A percentile compares a stretch with the other conserved stretches of the same genome.
Conservation (phyloP, 1,284 basidiomycete species). For the Ganoderma multipileum region DNA sequence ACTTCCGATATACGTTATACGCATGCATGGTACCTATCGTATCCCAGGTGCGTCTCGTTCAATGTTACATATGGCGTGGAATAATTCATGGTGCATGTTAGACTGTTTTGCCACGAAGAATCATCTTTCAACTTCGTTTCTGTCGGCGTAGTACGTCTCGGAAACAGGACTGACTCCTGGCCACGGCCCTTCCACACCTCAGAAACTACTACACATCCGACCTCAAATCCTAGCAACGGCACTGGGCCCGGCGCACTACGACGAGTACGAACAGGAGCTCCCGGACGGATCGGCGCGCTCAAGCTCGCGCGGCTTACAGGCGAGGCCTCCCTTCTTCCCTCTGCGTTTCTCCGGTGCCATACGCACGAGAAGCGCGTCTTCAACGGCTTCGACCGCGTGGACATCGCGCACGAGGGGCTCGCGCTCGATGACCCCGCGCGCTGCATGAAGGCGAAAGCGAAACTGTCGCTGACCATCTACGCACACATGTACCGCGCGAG, state of each 20-base stretch:
- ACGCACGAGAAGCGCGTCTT: not conserved
- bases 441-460: not conserved
- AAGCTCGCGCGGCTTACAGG: not conserved
- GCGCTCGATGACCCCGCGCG: not conserved
- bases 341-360: not conserved
- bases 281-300: not conserved
- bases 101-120: not conserved
- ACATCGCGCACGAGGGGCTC: not conserved
- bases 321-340: not conserved
- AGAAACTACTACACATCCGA: slow-evolving; percentile 1
- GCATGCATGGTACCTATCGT: not conserved
- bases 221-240: not conserved
- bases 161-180: slow-evolving; percentile 4
- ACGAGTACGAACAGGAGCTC: not conserved
- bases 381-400: not conserved
- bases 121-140: not conserved
- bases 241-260: not conserved
- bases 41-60: not conserved
- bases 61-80: not conserved
- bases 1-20: too few relatives aligned
- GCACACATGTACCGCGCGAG: too few relatives aligned
- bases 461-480: not conserved
- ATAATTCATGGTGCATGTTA: not conserved
- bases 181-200: not conserved
- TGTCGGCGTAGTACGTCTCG: slow-evolving; percentile 11